Conservation (phyloP, 495 filamentous ascomycete species). For the Bombardia bombarda region DNA sequence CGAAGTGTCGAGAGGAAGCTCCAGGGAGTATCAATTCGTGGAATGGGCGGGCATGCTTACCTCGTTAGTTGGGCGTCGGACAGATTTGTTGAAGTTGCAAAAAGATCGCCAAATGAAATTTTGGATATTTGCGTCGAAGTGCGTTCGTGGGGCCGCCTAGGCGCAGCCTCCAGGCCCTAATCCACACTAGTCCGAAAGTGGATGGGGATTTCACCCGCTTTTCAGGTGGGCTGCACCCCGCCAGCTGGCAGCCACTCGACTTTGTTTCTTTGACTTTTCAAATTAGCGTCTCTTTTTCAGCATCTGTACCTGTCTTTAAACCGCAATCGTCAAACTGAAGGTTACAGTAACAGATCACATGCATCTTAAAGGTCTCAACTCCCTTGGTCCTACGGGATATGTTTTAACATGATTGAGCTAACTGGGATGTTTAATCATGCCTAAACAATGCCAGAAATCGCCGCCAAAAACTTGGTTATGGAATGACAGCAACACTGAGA, state of each 20-base stretch:
- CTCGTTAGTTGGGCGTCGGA: constrained; percentile 19
- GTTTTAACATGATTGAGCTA: too few species aligned
- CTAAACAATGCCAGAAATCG: too few species aligned
- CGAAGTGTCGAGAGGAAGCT: neutral
- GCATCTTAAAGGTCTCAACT: too few species aligned
- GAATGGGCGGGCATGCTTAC: constrained; percentile 16
- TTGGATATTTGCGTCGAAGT: constrained; percentile 24
- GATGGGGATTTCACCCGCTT: constrained; percentile 9
- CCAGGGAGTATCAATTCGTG: neutral
- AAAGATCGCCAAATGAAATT: constrained; percentile 29
- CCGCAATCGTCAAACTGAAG: too few species aligned
- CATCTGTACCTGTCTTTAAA: too few species aligned
- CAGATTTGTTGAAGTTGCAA: constrained; percentile 18
- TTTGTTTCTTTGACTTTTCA: too few species aligned
- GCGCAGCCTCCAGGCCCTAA: constrained; percentile 19
- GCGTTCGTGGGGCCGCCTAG: constrained; percentile 21
- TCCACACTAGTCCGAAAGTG: constrained; percentile 16
- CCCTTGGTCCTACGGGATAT: too few species aligned
- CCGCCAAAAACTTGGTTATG: too few species aligned
- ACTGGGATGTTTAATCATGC: too few species aligned
- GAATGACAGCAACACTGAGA: too few species aligned
- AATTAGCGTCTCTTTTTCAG: too few species aligned
- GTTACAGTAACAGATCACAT: too few species aligned
- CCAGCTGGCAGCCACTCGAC: neutral
- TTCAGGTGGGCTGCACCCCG: neutral